These are phyloP conservation scores for Polyplosphaeria fusca DNA, from an alignment of 495 filamentous ascomycete genomes.

Conservation along the genomic window DNA sequence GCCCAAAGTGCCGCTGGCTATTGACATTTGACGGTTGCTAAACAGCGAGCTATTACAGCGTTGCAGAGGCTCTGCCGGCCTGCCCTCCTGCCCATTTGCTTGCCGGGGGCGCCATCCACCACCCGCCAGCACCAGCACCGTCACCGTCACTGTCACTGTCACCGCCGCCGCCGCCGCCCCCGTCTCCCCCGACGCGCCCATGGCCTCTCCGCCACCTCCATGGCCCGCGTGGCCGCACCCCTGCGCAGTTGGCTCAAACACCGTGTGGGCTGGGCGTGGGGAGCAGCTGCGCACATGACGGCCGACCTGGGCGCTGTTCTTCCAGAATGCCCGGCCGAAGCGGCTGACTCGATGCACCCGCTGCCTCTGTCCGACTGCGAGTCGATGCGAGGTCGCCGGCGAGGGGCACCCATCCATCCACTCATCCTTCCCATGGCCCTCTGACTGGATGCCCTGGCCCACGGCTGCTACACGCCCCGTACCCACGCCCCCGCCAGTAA, in stretches of 20 bases:
- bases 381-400: neutral
- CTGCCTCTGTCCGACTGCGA: neutral
- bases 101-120: neutral
- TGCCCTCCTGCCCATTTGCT: no score
- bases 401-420: neutral
- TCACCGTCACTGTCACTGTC: neutral
- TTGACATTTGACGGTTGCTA: no score
- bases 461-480: no score
- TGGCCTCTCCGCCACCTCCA: conserved; percentile 2
- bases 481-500: no score
- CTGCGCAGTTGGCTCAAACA: conserved; percentile 17
- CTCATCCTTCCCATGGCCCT: no score
- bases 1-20: no score
- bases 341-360: conserved; percentile 22
- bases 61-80: no score
- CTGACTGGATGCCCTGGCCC: no score
- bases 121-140: neutral
- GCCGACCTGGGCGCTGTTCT: no score
- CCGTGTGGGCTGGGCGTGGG: conserved; percentile 28
- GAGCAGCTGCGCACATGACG: conserved; percentile 20
- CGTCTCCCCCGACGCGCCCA: neutral
- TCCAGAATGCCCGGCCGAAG: conserved; percentile 28
- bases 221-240: conserved; percentile 15
- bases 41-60: no score
- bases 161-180: neutral